A percentile compares a stretch with the other conserved stretches of the same genome.
These are phyloP conservation scores for Durusdinium trenchii DNA, from an alignment of 73 alveolate species.

Conservation along the genomic window DNA sequence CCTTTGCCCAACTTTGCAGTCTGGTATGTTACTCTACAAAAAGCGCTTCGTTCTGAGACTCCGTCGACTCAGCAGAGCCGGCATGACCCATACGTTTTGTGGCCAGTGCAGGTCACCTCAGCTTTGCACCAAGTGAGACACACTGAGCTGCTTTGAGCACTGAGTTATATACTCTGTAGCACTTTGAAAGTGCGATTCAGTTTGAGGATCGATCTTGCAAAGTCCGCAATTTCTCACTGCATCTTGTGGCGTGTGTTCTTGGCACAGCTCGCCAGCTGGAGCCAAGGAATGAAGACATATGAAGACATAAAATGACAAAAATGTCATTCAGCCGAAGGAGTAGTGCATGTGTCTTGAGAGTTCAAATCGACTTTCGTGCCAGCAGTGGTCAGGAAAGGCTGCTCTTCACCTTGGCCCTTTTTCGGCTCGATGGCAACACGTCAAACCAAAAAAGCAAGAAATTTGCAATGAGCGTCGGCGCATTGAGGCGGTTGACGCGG, in stretches of 20 bases:
- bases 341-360: no score
- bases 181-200: not conserved
- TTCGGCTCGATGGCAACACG: no score
- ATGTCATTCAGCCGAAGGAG: no score
- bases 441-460: no score
- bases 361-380: no score
- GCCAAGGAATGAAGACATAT: not conserved
- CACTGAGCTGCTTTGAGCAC: not conserved
- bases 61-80: conserved; percentile 76
- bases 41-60: conserved; percentile 12
- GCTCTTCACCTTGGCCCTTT: not conserved
- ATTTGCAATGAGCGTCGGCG: no score
- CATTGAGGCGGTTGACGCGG: no score
- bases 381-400: no score
- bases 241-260: conserved; percentile 39
- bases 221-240: conserved; percentile 25
- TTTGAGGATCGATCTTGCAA: not conserved
- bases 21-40: no score
- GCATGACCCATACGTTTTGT: conserved; percentile 93
- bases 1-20: not conserved
- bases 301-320: no score
- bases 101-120: not conserved
- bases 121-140: not conserved
- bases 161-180: not conserved
- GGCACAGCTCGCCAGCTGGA: conserved; percentile 59